These are phyloP conservation scores for Rhynchospora pubera DNA, from an alignment of 176 grass and related monocot species.

Conservation along the genomic window DNA sequence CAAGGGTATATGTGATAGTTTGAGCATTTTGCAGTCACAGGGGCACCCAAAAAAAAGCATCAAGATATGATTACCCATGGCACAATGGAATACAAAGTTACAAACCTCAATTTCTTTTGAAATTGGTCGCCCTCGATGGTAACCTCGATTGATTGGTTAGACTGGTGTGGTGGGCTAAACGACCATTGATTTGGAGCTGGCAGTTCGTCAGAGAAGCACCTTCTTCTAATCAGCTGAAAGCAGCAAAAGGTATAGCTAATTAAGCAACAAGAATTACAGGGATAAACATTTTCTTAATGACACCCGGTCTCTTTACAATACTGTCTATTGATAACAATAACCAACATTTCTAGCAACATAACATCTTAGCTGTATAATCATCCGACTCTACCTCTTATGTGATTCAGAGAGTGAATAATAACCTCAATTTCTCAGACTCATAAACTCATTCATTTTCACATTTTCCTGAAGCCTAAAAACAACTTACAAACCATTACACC, in stretches of 20 bases:
- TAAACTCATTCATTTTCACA: background rate
- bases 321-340: background rate
- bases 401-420: constrained; percentile 1
- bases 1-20: background rate
- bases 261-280: background rate
- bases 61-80: background rate
- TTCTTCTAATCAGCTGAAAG: constrained; percentile 94
- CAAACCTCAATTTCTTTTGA: constrained; percentile 58
- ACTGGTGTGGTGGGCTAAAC: constrained; percentile 39
- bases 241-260: constrained; percentile 9
- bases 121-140: constrained; percentile 65
- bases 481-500: background rate
- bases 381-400: background rate
- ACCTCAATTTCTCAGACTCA: background rate
- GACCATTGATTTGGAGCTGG: constrained; percentile 67
- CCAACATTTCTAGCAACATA: background rate
- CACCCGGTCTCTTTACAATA: background rate
- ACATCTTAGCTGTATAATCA: background rate
- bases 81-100: background rate
- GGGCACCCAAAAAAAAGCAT: background rate
- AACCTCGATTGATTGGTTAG: constrained; percentile 46
- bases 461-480: background rate
- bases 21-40: background rate
- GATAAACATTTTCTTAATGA: background rate
- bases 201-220: constrained; percentile 86